phyloP scores from a whole-genome alignment of 352 stramenopile genomes.

The Pythium sukuiense region DNA sequence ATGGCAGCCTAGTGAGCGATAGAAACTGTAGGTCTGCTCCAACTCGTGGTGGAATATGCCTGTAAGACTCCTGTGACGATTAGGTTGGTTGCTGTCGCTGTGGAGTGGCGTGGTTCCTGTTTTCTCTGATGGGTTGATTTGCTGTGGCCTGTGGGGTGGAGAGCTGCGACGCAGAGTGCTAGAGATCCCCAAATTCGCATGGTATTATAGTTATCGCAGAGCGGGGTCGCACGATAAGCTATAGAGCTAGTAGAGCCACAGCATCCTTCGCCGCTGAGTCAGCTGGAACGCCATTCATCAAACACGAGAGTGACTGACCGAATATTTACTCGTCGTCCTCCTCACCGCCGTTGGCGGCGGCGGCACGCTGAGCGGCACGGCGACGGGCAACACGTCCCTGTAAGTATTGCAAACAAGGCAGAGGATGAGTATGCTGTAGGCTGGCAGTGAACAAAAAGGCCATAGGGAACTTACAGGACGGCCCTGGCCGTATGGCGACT shows the following conservation, averaged over 20 bases:
- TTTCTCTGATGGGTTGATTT: too few species aligned
- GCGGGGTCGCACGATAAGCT: constrained; percentile 26
- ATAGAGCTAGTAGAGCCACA: constrained; percentile 35
- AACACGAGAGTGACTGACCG: constrained; percentile 18
- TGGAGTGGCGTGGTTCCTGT: too few species aligned
- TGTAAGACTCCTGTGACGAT: neutral
- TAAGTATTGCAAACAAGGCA: constrained; percentile 13
- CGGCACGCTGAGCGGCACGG: constrained; percentile 92
- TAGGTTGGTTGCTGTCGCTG: too few species aligned
- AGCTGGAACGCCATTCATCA: constrained; percentile 9
- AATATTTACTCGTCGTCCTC: constrained; percentile 83
- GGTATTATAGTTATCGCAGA: constrained; percentile 76
- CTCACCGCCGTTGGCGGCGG: constrained; percentile 85
- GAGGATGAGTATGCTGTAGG: neutral
- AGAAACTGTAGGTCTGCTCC: too few species aligned
- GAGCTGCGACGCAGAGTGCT: neutral
- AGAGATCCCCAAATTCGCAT: constrained; percentile 84
- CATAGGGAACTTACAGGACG: constrained; percentile 58
- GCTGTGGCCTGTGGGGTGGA: too few species aligned
- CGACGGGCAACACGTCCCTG: constrained; percentile 95
- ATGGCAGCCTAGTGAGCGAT: constrained; percentile 12
- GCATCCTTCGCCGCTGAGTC: constrained; percentile 21
- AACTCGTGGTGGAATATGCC: neutral
- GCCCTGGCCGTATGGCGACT: constrained; percentile 97
- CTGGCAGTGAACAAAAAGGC: neutral